A percentile compares a stretch with the other conserved stretches of the same genome.
Evolutionary conservation across 2,329 filamentous ascomycete genomes (phyloP).

Genomic region (Fusarium torreyae): DNA sequence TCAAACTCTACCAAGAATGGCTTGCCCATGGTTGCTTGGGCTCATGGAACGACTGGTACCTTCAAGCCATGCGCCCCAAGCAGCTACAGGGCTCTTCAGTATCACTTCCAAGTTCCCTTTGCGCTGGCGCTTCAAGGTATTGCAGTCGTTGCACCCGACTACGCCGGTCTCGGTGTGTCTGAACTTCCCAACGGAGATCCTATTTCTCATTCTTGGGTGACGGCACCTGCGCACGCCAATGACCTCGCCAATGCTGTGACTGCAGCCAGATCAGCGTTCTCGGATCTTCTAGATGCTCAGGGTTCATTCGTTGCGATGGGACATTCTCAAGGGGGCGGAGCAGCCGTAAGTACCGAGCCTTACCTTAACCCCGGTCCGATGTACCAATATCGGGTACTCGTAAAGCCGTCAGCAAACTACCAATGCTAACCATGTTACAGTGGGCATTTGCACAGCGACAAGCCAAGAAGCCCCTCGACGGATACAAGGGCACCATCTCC

Average conservation of each 20-base stretch:
- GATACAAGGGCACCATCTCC: constrained; percentile 32
- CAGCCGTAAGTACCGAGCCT: constrained; percentile 2
- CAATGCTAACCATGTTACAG: not conserved
- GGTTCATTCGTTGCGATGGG: constrained; percentile 12
- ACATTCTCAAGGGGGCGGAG: constrained; percentile 2
- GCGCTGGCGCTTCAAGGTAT: constrained; percentile 34
- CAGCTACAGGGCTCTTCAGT: constrained; percentile 33
- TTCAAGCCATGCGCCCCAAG: constrained; percentile 34
- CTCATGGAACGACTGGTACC: constrained; percentile 21
- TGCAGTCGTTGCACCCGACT: constrained; percentile 35
- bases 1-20: not conserved
- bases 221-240: constrained; percentile 34
- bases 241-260: constrained; percentile 34
- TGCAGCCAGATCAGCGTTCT: constrained; percentile 28
- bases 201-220: constrained; percentile 29
- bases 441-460: constrained; percentile 37
- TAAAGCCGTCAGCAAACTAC: not conserved
- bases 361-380: not conserved
- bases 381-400: too few species aligned
- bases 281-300: not conserved
- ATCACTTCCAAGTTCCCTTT: constrained; percentile 39
- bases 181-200: constrained; percentile 23
- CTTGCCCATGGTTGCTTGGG: constrained; percentile 8
- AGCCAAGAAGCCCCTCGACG: constrained; percentile 26
- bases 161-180: constrained; percentile 33